These are phyloP conservation scores for Kurtzmaniella quercitrusa DNA, from an alignment of 1,139 yeast genomes.

Conservation along the genomic window DNA sequence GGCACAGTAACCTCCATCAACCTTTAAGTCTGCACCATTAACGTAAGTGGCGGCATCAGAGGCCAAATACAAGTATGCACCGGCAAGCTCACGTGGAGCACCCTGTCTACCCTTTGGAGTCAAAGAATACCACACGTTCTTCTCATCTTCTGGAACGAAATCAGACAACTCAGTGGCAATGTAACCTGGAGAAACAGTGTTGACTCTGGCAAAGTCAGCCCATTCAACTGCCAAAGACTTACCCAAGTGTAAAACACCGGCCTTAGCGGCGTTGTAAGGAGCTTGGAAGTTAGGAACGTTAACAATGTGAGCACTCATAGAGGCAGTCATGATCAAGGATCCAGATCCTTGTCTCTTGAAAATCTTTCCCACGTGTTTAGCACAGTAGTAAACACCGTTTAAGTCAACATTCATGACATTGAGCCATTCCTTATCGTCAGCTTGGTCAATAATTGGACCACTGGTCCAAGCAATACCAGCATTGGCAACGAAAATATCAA, in stretches of 20 bases:
- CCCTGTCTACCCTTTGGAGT: conserved; percentile 18
- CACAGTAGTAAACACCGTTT: conserved; percentile 44
- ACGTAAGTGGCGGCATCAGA: conserved; percentile 40
- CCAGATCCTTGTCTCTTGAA: conserved; percentile 42
- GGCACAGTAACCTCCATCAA: conserved; percentile 43
- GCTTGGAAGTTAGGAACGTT: conserved; percentile 65
- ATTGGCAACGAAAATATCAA: conserved; percentile 52
- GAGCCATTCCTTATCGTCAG: conserved; percentile 42
- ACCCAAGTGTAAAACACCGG: conserved; percentile 28
- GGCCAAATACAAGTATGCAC: conserved; percentile 41
- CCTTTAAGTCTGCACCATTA: conserved; percentile 44
- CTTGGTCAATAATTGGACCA: conserved; percentile 34
- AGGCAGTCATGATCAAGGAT: conserved; percentile 57
- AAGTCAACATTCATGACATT: conserved; percentile 42
- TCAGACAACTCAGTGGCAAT: conserved; percentile 49
- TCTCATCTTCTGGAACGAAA: conserved; percentile 33
- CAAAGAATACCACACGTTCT: conserved; percentile 33
- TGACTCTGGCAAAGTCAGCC: conserved; percentile 31
- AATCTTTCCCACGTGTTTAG: conserved; percentile 37
- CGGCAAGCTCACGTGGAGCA: conserved; percentile 36
- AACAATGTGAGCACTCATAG: conserved; percentile 64
- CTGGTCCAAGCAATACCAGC: conserved; percentile 50
- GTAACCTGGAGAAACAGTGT: conserved; percentile 31
- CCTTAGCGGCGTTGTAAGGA: conserved; percentile 50
- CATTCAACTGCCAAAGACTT: conserved; percentile 30